A percentile compares a stretch with the other conserved stretches of the same genome.
Conservation (phyloP, 2,329 filamentous ascomycete species). For the Rosellinia necatrix region DNA sequence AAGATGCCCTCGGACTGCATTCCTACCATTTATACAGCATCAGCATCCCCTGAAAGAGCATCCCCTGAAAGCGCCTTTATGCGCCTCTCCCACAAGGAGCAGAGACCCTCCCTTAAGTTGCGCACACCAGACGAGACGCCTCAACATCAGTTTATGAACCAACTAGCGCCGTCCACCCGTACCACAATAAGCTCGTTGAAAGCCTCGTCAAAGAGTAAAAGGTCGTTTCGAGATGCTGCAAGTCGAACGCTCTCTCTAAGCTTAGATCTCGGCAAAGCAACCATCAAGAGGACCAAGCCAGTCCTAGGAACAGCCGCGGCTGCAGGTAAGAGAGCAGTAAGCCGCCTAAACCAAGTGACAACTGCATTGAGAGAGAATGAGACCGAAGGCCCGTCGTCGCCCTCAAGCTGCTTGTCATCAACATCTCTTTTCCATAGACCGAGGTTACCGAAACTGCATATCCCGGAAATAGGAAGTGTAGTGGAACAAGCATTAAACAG, state of each 20-base stretch:
- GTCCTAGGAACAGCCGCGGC: not conserved
- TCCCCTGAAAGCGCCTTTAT: no score
- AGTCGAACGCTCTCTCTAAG: not conserved
- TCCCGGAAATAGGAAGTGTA: no score
- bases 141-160: not conserved
- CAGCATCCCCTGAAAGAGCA: slow-evolving; percentile 15
- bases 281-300: slow-evolving; percentile 4
- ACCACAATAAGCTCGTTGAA: not conserved
- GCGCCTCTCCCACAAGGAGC: no score
- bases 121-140: slow-evolving; percentile 7
- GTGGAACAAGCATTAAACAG: slow-evolving; percentile 18
- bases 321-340: not conserved
- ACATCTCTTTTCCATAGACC: slow-evolving; percentile 6
- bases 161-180: not conserved
- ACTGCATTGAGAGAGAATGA: not conserved
- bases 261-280: not conserved
- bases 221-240: not conserved
- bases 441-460: slow-evolving; percentile 11
- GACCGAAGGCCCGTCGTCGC: not conserved
- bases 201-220: slow-evolving; percentile 6
- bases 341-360: not conserved
- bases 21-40: slow-evolving; percentile 7
- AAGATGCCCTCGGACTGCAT: slow-evolving; percentile 12
- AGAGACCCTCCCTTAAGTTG: not conserved
- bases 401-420: slow-evolving; percentile 1